Conservation (phyloP, 345 rosid genomes). For the Crucihimalaya himalaica region DNA sequence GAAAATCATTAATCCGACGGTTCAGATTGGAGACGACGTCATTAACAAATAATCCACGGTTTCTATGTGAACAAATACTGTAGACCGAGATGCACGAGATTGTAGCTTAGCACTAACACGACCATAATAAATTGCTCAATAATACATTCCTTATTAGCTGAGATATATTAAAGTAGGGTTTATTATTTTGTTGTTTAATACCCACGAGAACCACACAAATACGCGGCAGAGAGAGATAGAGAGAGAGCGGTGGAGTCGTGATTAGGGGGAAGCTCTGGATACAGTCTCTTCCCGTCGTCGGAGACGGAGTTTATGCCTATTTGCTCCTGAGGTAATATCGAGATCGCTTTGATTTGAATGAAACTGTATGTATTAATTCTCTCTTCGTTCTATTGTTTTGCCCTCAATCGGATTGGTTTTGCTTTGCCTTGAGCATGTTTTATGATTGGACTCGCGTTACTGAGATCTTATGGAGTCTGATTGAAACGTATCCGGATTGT, state of each 20-base stretch:
- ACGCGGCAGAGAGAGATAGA: constrained; percentile 31
- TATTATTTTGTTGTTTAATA: neutral
- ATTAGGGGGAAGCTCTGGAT: constrained; percentile 60
- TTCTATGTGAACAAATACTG: neutral
- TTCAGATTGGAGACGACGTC: neutral
- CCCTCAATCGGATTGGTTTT: constrained; percentile 32
- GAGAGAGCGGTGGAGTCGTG: constrained; percentile 32
- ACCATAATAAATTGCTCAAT: constrained; percentile 11
- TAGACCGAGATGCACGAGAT: constrained; percentile 8
- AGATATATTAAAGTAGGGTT: constrained; percentile 28
- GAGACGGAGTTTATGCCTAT: constrained; percentile 84
- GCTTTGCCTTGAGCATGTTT: neutral
- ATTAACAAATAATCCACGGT: neutral
- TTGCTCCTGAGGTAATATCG: constrained; percentile 55
- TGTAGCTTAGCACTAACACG: neutral
- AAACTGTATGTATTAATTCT: neutral
- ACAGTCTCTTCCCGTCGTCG: constrained; percentile 65
- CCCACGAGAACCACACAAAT: constrained; percentile 36
- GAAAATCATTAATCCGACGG: neutral
- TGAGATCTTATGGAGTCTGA: constrained; percentile 16
- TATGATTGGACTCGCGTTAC: neutral
- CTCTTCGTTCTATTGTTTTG: neutral
- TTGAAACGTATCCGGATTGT: neutral
- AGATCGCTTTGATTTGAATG: constrained; percentile 3
- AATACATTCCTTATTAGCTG: constrained; percentile 5